Base-by-base conservation (phyloP, 2,329 filamentous ascomycete species). In the Exophiala lecanii-corni region DNA sequence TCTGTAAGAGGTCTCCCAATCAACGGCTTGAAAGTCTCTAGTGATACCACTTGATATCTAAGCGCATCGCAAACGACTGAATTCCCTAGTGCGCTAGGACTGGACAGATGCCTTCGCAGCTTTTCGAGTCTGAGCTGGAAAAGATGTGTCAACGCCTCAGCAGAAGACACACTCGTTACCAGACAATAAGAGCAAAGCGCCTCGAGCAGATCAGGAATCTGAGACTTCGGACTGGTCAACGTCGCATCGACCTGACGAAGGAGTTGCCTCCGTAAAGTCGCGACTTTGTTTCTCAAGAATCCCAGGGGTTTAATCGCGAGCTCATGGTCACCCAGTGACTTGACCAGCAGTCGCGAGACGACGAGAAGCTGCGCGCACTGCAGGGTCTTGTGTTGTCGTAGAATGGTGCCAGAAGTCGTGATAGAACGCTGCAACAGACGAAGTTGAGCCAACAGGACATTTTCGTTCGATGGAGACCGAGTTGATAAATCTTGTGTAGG, bases 141-240 rank as follows among this genome's bases (percentile, higher is more conserved):
- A 56, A 96, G 91, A 63, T 92, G 82, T 5, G 79, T 72, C 40
- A 96, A 65, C 1, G 87, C 84, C 59, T 95, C 89, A 44, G 78
- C 81, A 0, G 86, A 81, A 0, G 88, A 85, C 1, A 84, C 88
- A 57, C 79, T 94, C 2, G 84, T 89, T 1, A 82, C 79, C 38
- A 97, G 71, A 49, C 87, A 89, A 61, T 89, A 89, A 0, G 89
- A 89, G 43, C 82, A 85, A 53, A 96, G 72, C 1, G 83, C 81
- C 55, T 87, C 82, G 9, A 91, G 69, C 12, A 92, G 73, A 21
- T 62, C 64, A 3, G 69, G 65, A 25, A 63, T 59, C 16, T 47
- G 71, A 57, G 45, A 72, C 56, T 54, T 73, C 53, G 47, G 62
- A 49, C 58, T 68, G 49, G 56, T 74, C 62, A 73, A 63, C 3